Evolutionary conservation across 371 early-diverging fungal genomes (phyloP).

Genomic region (Basidiobolus heterosporus): DNA sequence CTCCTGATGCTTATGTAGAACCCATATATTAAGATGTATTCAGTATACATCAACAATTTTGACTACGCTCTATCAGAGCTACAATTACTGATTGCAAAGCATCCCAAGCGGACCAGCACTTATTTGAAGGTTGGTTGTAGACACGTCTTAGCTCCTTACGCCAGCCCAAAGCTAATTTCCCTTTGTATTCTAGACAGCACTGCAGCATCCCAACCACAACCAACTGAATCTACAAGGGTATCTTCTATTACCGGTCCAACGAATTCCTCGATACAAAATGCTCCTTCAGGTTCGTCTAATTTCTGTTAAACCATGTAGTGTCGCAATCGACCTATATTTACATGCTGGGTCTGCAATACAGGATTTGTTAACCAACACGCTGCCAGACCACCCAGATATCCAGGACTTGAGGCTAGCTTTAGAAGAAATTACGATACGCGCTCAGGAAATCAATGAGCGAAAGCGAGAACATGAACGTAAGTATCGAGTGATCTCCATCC

Average conservation of each 20-base stretch:
- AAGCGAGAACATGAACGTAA: background rate
- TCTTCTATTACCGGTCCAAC: constrained; percentile 63
- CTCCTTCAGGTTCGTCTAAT: constrained; percentile 17
- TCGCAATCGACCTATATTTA: too few species aligned
- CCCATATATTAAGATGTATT: constrained; percentile 48
- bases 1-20: constrained; percentile 8
- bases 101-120: too few species aligned
- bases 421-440: constrained; percentile 32
- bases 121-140: constrained; percentile 6
- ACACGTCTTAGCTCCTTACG: constrained; percentile 2
- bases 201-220: constrained; percentile 27
- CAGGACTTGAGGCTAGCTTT: constrained; percentile 28
- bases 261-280: constrained; percentile 61
- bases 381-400: constrained; percentile 38
- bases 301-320: too few species aligned
- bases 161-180: constrained; percentile 6
- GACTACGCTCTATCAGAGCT: constrained; percentile 23
- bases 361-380: constrained; percentile 41
- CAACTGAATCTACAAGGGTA: constrained; percentile 50
- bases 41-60: constrained; percentile 57
- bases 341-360: constrained; percentile 5
- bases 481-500: too few species aligned
- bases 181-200: too few species aligned
- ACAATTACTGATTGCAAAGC: too few species aligned
- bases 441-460: constrained; percentile 55